A percentile compares a stretch with the other conserved stretches of the same genome.
These are phyloP conservation scores for Lasiodiplodia sp. DNA, from an alignment of 2,329 filamentous ascomycete genomes.

Conservation along the genomic window DNA sequence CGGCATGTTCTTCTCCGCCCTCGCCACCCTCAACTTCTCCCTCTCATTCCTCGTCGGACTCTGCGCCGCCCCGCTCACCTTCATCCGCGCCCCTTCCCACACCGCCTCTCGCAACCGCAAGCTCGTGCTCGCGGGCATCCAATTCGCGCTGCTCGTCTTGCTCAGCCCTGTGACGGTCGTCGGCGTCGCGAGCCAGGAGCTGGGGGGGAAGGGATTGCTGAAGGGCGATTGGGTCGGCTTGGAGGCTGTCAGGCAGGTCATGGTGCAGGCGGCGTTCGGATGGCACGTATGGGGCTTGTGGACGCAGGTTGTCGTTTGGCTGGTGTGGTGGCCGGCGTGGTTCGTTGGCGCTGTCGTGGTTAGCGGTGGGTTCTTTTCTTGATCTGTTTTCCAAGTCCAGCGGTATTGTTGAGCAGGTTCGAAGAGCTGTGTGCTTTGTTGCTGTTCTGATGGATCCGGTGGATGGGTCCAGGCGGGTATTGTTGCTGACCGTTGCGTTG, in stretches of 20 bases:
- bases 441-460: too few relatives aligned
- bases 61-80: constrained; percentile 79
- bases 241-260: constrained; percentile 58
- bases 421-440: too few relatives aligned
- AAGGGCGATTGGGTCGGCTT: constrained; percentile 35
- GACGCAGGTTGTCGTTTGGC: constrained; percentile 89
- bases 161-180: constrained; percentile 46
- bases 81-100: constrained; percentile 54
- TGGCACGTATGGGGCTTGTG: constrained; percentile 92
- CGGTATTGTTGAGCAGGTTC: too few relatives aligned
- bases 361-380: constrained; percentile 10
- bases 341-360: constrained; percentile 61
- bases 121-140: constrained; percentile 30
- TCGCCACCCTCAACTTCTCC: constrained; percentile 96
- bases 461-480: too few relatives aligned
- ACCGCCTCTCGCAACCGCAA: constrained; percentile 18
- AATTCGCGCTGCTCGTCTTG: constrained; percentile 37
- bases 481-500: too few relatives aligned
- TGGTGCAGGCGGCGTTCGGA: constrained; percentile 79
- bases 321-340: constrained; percentile 96
- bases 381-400: not conserved
- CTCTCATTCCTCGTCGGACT: constrained; percentile 86
- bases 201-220: constrained; percentile 49
- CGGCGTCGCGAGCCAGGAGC: constrained; percentile 36
- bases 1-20: constrained; percentile 88